A percentile compares a stretch with the other conserved stretches of the same genome.
These are phyloP conservation scores for Crithidia expoeki DNA, from an alignment of 208 protist species.

Conservation along the genomic window DNA sequence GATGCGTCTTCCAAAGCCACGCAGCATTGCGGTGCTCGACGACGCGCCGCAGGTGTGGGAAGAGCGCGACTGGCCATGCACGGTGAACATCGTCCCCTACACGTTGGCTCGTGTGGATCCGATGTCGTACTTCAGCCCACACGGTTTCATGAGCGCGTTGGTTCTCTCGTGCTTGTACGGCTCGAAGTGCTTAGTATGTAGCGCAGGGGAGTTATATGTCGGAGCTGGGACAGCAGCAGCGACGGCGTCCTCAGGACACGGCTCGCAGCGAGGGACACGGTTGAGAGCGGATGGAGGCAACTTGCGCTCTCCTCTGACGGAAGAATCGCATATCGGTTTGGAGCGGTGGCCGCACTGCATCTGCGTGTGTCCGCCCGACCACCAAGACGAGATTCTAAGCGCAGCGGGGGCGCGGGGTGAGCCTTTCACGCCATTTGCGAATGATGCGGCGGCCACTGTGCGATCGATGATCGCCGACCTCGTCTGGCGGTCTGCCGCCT, in stretches of 20 bases:
- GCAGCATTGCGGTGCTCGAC: conserved; percentile 76
- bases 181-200: conserved; percentile 50
- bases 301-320: background rate
- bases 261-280: background rate
- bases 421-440: background rate
- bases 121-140: conserved; percentile 46
- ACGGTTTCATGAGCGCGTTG: conserved; percentile 46
- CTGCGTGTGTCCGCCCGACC: conserved; percentile 40
- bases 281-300: background rate
- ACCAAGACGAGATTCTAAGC: conserved; percentile 14
- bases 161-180: conserved; percentile 60
- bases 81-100: conserved; percentile 69
- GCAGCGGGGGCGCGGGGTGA: background rate
- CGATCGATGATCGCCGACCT: conserved; percentile 25
- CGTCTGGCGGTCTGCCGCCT: conserved; percentile 4
- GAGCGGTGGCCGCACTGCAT: conserved; percentile 42
- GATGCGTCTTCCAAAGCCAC: conserved; percentile 30
- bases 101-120: conserved; percentile 73
- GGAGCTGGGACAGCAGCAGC: background rate
- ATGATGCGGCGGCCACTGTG: conserved; percentile 10
- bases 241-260: background rate
- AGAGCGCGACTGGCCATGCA: conserved; percentile 66
- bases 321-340: background rate
- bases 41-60: conserved; percentile 79
- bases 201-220: conserved; percentile 2